phyloP scores from a whole-genome alignment of 495 filamentous ascomycete species.

The Penicillium tannophilum region DNA sequence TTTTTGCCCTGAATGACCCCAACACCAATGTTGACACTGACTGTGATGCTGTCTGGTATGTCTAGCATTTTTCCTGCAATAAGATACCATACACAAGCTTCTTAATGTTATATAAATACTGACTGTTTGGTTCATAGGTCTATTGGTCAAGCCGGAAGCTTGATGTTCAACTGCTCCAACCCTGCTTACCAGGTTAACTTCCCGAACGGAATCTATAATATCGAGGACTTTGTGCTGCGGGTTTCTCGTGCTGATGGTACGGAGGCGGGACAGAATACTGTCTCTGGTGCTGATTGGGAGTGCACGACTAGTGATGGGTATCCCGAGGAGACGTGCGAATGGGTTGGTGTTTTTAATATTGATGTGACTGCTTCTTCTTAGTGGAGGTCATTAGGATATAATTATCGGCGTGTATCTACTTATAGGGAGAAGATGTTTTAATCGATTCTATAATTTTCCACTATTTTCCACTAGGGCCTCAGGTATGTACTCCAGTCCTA shows the following conservation, averaged over 20 bases:
- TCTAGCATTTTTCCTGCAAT: not conserved
- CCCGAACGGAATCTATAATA: constrained; percentile 20
- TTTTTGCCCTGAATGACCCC: constrained; percentile 23
- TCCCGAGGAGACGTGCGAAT: constrained; percentile 7
- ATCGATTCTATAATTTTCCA: too few species aligned
- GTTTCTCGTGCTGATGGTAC: constrained; percentile 17
- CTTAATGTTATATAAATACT: not conserved
- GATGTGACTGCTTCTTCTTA: constrained; percentile 2
- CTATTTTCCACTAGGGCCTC: too few species aligned
- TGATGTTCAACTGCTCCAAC: constrained; percentile 19
- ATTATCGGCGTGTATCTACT: not conserved
- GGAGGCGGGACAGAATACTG: constrained; percentile 1
- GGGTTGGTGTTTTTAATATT: constrained; percentile 11
- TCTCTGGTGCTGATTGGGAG: constrained; percentile 7
- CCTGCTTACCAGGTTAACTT: constrained; percentile 20
- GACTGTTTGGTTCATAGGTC: constrained; percentile 13
- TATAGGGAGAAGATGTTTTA: too few species aligned
- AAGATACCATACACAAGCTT: not conserved
- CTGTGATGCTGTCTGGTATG: constrained; percentile 23
- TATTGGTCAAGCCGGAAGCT: constrained; percentile 9
- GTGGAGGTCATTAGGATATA: not conserved
- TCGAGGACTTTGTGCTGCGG: constrained; percentile 18
- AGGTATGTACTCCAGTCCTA: too few species aligned
- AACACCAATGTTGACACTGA: constrained; percentile 14
- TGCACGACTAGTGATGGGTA: constrained; percentile 3